A percentile compares a stretch with the other conserved stretches of the same genome.
These are phyloP conservation scores for Microcyclospora pomicola DNA, from an alignment of 2,329 filamentous ascomycete genomes.

Conservation along the genomic window DNA sequence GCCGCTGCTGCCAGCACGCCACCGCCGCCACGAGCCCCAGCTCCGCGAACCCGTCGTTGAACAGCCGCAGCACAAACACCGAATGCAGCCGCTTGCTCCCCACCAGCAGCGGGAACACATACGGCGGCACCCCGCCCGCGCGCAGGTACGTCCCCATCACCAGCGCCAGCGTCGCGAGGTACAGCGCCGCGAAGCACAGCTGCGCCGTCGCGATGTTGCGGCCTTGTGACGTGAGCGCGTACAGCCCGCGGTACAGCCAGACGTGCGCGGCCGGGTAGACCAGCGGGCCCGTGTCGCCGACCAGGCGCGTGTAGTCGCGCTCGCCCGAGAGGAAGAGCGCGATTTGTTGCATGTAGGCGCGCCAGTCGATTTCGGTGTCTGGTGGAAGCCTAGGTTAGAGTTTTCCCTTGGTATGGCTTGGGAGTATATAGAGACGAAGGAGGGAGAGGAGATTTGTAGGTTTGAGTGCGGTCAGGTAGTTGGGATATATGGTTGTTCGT, in stretches of 20 bases:
- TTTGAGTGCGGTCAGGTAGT: too few relatives aligned
- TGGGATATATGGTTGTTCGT: too few relatives aligned
- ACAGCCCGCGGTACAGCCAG: conserved; percentile 73
- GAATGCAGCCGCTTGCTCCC: conserved; percentile 88
- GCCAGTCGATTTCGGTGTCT: conserved; percentile 99
- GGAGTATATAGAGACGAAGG: too few relatives aligned
- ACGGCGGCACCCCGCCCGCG: conserved; percentile 65
- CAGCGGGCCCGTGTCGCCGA: conserved; percentile 78
- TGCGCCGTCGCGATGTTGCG: conserved; percentile 69
- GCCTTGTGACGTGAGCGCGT: conserved; percentile 63
- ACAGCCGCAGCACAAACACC: conserved; percentile 80
- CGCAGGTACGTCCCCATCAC: conserved; percentile 72
- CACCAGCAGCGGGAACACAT: conserved; percentile 72
- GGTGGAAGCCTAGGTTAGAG: too few relatives aligned
- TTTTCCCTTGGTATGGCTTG: too few relatives aligned
- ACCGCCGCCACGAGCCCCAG: conserved; percentile 76
- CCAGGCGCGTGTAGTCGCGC: conserved; percentile 73
- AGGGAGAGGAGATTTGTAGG: too few relatives aligned
- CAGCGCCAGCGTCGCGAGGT: conserved; percentile 58
- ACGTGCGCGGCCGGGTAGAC: conserved; percentile 94
- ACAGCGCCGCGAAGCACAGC: conserved; percentile 65
- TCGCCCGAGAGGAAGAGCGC: conserved; percentile 68
- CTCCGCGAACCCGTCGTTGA: conserved; percentile 88
- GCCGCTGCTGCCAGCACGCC: conserved; percentile 57
- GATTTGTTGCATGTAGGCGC: conserved; percentile 91